These are phyloP conservation scores for Sphagnum fallax DNA, from an alignment of 228 moss, liverwort and hornwort genomes.

Conservation along the genomic window DNA sequence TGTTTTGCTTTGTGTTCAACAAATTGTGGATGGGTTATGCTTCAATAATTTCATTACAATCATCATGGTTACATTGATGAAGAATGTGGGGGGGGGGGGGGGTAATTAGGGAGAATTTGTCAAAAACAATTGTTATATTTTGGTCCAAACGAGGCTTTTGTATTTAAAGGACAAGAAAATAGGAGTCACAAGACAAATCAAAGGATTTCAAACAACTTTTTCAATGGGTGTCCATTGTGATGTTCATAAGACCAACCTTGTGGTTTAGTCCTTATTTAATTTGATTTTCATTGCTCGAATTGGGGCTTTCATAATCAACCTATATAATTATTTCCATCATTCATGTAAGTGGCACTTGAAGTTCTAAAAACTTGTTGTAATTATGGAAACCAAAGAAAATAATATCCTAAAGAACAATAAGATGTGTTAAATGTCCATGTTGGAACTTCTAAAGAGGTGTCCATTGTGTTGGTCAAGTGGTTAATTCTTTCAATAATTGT, in stretches of 20 bases:
- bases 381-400: background rate
- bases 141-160: background rate
- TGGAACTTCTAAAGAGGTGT: no score
- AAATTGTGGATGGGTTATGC: no score
- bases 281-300: background rate
- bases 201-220: background rate
- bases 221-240: background rate
- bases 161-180: background rate
- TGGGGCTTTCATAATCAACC: background rate
- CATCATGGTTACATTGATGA: no score
- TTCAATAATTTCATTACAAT: no score
- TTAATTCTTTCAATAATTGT: background rate
- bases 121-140: no score
- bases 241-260: background rate
- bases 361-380: background rate
- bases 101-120: no score
- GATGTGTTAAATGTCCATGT: no score
- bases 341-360: background rate
- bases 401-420: no score
- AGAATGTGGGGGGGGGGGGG: no score
- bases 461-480: background rate
- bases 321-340: background rate
- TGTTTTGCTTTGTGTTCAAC: no score
- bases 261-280: background rate
- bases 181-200: background rate